Base-by-base conservation (phyloP, 805 yeast species). In the Zygotorulaspora florentina region DNA sequence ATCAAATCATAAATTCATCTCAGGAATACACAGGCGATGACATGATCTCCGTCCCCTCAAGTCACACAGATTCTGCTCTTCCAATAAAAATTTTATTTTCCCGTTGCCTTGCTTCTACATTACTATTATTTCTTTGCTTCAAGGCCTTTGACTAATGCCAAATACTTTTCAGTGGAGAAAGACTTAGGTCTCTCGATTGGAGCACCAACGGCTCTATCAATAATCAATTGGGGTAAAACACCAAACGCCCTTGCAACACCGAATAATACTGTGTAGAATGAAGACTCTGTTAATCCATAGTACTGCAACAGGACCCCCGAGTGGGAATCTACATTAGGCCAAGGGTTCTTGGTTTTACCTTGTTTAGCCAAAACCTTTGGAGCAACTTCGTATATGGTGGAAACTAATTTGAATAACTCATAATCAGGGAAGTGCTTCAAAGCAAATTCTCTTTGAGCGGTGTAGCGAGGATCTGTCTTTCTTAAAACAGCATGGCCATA, bases 161-260 rank as follows among this genome's bases (percentile, higher is more conserved):
- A 82, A 77, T 85, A 87, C 74, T 88, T 88, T 73, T 87, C 91
- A 55, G 96, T 87, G 51, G 95, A 86, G 87, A 88, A 87, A 53
- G 95, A 83, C 74, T 85, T 85, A 73, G 93, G 93, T 75, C 95
- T 84, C 75, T 85, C 95, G 64, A 85, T 83, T 59, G 95, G 82
- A 57, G 79, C 68, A 64, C 93, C 93, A 51, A 81, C 72, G 58
- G 89, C 90, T 68, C 95, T 80, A 74, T 85, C 93, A 62, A 82
- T 80, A 70, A 85, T 84, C 71, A 85, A 74, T 74, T 86, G 93
- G 52, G 93, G 89, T 62, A 85, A 74, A 45, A 84, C 90, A 75
- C 95, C 95, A 50, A 85, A 76, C 40, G 93, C 90, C 72, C 95
- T 83, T 42, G 91, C 76, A 46, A 85, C 93, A 75, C 91, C 93